Evolutionary conservation across 352 stramenopile genomes (phyloP), one percentile per base, ranked within the genome.

Genomic region (Globisporangium paddicum): DNA sequence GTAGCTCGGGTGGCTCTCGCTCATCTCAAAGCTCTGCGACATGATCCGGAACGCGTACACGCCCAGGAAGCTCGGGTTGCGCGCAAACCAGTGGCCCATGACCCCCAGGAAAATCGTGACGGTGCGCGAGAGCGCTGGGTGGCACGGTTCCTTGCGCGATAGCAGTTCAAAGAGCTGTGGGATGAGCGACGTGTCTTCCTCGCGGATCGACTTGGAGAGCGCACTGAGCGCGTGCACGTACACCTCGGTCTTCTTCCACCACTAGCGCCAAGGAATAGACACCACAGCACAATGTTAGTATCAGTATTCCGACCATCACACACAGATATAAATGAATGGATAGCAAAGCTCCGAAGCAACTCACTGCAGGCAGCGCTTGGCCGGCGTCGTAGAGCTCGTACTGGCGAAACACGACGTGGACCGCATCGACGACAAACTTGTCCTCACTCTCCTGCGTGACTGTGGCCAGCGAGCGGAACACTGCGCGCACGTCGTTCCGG

Each of bases 191-290:
- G 79, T 81, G 53, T 93, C 83, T 61, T 86, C 83, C 49, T 90
- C 75, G 13, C 81, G 75, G 54, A 93, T 76, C 23, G 79, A 93
- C 73, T 91, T 93, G 51, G 83, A 90, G 44, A 93, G 44, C 19
- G 83, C 83, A 65, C 81, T 93, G 41, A 93, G 68, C 35, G 83
- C 81, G 28, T 93, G 83, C 8, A 93, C 81, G 55, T 90, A 91
- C n/a, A 93, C 83, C 66, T 93, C 83, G 1, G 78, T 89, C 47
- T 69, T 74, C 41, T 72, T 70, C 81, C 81, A 93, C 83, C 81
- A 93, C 74, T 86, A 30, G 45, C 18, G 10, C 52, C 18, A 49
- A 35, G 45, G 4, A 19, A 11, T 60, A 51, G 11, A 21, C 28
- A 34, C n/a, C n/a, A 21, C 9, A 23, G 21, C n/a, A n/a, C n/a